Evolutionary conservation across 108 stramenopile species (phyloP).

Genomic region (Mayamaea pseudoterrestris): DNA sequence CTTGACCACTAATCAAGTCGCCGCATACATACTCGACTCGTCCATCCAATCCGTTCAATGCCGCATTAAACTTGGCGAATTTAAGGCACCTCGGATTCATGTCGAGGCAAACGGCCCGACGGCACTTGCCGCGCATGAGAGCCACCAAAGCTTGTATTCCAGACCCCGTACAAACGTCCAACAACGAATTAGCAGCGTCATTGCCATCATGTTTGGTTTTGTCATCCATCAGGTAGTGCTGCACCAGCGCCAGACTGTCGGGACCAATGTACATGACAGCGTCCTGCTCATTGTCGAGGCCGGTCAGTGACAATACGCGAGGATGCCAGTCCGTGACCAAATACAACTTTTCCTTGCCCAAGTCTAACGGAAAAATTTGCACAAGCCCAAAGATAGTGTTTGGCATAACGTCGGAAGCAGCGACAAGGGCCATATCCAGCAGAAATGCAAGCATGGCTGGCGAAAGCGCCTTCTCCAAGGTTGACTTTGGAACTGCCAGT

Average conservation of each 20-base stretch:
- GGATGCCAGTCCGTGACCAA: constrained; percentile 76
- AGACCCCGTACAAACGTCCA: constrained; percentile 63
- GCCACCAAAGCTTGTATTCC: constrained; percentile 61
- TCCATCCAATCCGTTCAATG: constrained; percentile 35
- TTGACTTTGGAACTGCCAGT: not conserved
- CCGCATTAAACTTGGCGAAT: constrained; percentile 46
- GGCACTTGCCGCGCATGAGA: not conserved
- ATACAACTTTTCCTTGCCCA: not conserved
- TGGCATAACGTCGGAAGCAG: not conserved
- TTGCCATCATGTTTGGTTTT: not conserved
- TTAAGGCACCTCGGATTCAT: constrained; percentile 57
- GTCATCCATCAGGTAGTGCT: constrained; percentile 27
- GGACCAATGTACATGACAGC: constrained; percentile 83
- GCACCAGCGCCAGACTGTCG: constrained; percentile 63
- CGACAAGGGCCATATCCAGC: not conserved
- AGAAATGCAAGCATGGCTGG: not conserved
- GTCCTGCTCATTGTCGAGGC: constrained; percentile 25
- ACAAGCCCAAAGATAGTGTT: not conserved
- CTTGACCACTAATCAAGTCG: constrained; percentile 1
- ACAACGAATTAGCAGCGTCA: constrained; percentile 8
- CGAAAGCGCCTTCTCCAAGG: not conserved
- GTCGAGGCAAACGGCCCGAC: constrained; percentile 30
- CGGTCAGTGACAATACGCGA: constrained; percentile 38
- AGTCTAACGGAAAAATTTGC: not conserved
- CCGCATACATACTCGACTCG: not conserved